Conservation (phyloP, 768 basidiomycete genomes). For the Serpula lacrymans region DNA sequence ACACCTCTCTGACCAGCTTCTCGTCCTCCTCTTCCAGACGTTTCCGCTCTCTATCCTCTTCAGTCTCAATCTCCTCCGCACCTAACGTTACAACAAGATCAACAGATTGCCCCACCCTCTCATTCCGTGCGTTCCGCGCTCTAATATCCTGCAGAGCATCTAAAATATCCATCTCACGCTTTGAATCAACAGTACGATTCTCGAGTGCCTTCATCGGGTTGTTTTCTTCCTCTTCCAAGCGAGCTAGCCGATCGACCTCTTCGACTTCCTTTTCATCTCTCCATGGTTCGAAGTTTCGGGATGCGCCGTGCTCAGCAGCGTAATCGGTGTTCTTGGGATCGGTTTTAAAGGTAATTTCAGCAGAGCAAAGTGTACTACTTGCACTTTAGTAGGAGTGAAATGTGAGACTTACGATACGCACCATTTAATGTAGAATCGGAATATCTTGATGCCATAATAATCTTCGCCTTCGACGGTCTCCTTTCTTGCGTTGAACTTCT, state of each 20-base stretch:
- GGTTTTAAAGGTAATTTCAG: constrained; percentile 99
- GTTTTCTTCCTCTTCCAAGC: constrained; percentile 88
- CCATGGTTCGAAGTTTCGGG: constrained; percentile 98
- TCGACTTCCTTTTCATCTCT: constrained; percentile 74
- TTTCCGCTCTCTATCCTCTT: constrained; percentile 68
- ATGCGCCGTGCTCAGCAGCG: constrained; percentile 91
- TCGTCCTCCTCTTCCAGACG: constrained; percentile 91
- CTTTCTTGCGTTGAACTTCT: constrained; percentile 99
- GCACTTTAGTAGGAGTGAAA: constrained; percentile 3
- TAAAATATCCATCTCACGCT: constrained; percentile 97
- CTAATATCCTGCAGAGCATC: constrained; percentile 94
- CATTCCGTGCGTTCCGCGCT: constrained; percentile 83
- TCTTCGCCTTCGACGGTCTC: constrained; percentile 98
- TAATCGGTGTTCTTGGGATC: constrained; percentile 98
- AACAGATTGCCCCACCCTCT: constrained; percentile 73
- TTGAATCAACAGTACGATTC: constrained; percentile 87
- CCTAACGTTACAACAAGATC: constrained; percentile 64
- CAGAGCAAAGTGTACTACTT: constrained; percentile 94
- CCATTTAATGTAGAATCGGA: constrained; percentile 93
- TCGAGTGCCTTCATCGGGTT: constrained; percentile 98
- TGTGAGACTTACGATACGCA: constrained; percentile 27
- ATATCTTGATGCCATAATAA: constrained; percentile 97
- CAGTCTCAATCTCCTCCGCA: constrained; percentile 69
- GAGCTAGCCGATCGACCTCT: constrained; percentile 81
- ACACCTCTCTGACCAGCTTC: constrained; percentile 80